Conservation (phyloP, 202 grass and related monocot species). For the Bolboschoenoplectus hybrid region DNA sequence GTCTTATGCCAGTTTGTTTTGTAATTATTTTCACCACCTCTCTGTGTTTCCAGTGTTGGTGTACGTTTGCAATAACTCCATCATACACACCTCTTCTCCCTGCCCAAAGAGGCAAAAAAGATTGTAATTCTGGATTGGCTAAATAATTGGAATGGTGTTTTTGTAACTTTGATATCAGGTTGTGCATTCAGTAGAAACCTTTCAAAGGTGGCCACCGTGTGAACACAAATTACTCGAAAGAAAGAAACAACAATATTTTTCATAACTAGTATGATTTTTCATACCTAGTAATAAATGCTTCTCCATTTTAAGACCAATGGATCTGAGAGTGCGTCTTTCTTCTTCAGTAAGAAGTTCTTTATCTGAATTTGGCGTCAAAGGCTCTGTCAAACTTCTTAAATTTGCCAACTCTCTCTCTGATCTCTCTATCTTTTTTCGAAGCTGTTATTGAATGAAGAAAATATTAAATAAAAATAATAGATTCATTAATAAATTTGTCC, state of each 20-base stretch:
- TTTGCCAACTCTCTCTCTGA: constrained; percentile 64
- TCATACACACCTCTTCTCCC: constrained; percentile 87
- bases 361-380: constrained; percentile 56
- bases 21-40: constrained; percentile 92
- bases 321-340: constrained; percentile 63
- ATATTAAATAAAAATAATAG: constrained; percentile 23
- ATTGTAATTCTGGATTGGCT: constrained; percentile 18
- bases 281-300: constrained; percentile 70
- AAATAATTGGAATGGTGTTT: background rate
- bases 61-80: constrained; percentile 82
- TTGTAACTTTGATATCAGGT: background rate
- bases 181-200: background rate
- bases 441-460: constrained; percentile 43
- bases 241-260: background rate
- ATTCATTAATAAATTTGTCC: constrained; percentile 16
- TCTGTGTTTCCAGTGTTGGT: constrained; percentile 92
- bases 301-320: constrained; percentile 77
- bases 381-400: constrained; percentile 59
- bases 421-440: constrained; percentile 77
- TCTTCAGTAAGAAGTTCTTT: constrained; percentile 79
- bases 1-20: constrained; percentile 52
- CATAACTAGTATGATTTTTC: background rate
- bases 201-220: background rate
- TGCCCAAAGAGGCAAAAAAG: constrained; percentile 39
- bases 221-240: background rate